Evolutionary conservation across 306 rosid genomes (phyloP), one percentile per base, ranked within the genome.

Genomic region (Biancaea sappan): DNA sequence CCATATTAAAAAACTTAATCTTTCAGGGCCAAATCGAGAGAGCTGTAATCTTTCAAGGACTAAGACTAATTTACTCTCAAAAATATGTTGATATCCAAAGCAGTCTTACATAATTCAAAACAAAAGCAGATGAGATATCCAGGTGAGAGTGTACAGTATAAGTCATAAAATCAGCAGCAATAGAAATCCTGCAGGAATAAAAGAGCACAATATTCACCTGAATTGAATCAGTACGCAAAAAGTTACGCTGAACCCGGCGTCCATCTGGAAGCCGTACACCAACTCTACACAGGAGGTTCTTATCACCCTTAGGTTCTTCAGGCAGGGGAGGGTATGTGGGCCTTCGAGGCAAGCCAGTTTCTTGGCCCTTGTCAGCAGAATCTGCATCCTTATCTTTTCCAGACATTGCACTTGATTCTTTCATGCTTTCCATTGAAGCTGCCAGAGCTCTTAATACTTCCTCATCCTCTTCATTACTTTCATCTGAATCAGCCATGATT

Each of bases 241-340:
- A 92, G 80, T 79, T 92, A 13, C 98, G 88, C 85, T 87, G 98
- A 57, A 79, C 91, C 61, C 99, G 86, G 19, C 90, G 91, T 41
- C 99, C 99, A 35, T 88, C 90, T 15, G 97, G 98, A 80, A 95
- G 97, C 74, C 99, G 92, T 6, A 95, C 80, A 41, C 98, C 98
- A 29, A 95, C 96, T 81, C 88, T 79, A 79, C 98, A 95, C 0
- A 90, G 79, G 63, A 92, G 96, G 64, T 48, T 84, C 85, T 73
- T 84, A 66, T 92, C 97, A 82, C 85, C 96, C 77, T 82, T 90
- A 58, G 98, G 97, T 76, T 95, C 99, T 79, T 92, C 93, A 28
- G 98, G 91, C 81, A 92, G 76, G 29, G 88, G 82, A 41, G 90
- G 98, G 79, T 84, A 95, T 4, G 80, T n/a, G 58, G 87, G 90